phyloP scores from a whole-genome alignment of 345 rosid genomes.

The Dipteronia dyeriana region DNA sequence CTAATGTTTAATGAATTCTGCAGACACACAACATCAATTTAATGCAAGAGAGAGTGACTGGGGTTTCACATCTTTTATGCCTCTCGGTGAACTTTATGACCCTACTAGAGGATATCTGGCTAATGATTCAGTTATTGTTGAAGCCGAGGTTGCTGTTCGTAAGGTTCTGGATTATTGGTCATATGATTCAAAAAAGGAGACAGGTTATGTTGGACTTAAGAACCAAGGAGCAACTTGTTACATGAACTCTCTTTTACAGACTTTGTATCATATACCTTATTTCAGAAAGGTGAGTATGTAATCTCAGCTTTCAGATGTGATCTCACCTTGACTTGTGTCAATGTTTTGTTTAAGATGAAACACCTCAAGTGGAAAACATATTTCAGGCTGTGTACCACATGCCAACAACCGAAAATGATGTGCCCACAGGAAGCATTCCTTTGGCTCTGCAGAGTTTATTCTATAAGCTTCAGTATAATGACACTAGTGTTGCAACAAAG shows the following conservation, averaged over 20 bases:
- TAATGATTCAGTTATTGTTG: conserved; percentile 74
- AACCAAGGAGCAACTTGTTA: conserved; percentile 99
- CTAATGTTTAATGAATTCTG: conserved; percentile 26
- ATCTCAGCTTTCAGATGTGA: conserved; percentile 15
- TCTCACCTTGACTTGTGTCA: conserved; percentile 10
- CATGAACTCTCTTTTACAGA: conserved; percentile 96
- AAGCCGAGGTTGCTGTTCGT: conserved; percentile 95
- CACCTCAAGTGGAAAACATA: conserved; percentile 21
- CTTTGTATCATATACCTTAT: conserved; percentile 85
- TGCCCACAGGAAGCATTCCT: conserved; percentile 94
- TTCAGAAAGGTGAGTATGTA: conserved; percentile 75
- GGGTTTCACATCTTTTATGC: conserved; percentile 98
- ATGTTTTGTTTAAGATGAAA: conserved; percentile 9
- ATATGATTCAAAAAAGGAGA: conserved; percentile 95
- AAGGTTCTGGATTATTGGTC: conserved; percentile 91
- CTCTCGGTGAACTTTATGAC: conserved; percentile 88
- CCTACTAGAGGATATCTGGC: conserved; percentile 75
- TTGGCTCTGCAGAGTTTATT: conserved; percentile 95
- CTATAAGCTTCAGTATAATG: conserved; percentile 93
- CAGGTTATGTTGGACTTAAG: conserved; percentile 97
- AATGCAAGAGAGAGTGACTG: conserved; percentile 96
- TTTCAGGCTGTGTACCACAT: conserved; percentile 97
- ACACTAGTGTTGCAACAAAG: conserved; percentile 92
- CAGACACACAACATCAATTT: conserved; percentile 96
- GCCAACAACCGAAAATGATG: conserved; percentile 99